phyloP scores from a whole-genome alignment of 192 early-diverging fungal species.

The Mortierella hygrophila region DNA sequence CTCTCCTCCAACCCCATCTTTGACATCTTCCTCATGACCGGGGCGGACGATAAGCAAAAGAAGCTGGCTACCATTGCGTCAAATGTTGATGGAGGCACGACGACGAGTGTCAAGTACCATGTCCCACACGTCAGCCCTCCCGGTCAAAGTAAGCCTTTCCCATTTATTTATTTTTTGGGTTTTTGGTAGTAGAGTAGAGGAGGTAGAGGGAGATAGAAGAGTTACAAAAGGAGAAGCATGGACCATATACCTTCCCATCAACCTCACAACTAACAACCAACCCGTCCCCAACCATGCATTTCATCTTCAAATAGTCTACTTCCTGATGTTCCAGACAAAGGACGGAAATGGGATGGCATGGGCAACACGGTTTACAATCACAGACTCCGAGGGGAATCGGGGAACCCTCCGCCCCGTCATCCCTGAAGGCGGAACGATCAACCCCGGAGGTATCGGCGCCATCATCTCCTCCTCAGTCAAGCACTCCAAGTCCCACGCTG shows the following conservation, averaged over 20 bases:
- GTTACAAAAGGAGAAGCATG: too few species aligned
- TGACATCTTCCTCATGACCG: slow-evolving; percentile 53
- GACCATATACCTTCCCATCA: too few species aligned
- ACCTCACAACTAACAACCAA: not conserved
- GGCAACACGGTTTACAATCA: slow-evolving; percentile 51
- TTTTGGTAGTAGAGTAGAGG: not conserved
- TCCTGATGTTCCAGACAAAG: slow-evolving; percentile 50
- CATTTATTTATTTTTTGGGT: not conserved
- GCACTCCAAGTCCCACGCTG: not conserved
- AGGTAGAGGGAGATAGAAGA: not conserved
- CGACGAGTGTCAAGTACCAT: slow-evolving; percentile 26
- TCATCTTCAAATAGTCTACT: slow-evolving; percentile 36
- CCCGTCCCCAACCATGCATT: not conserved
- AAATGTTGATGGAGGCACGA: slow-evolving; percentile 31
- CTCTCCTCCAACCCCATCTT: slow-evolving; percentile 32
- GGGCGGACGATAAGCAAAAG: slow-evolving; percentile 40
- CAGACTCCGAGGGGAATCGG: slow-evolving; percentile 26
- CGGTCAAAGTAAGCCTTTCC: slow-evolving; percentile 33
- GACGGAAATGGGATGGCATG: slow-evolving; percentile 28
- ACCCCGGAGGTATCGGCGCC: slow-evolving; percentile 35
- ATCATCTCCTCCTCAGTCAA: slow-evolving; percentile 13
- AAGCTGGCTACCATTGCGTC: slow-evolving; percentile 42
- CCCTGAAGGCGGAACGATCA: slow-evolving; percentile 35
- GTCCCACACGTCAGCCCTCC: slow-evolving; percentile 46
- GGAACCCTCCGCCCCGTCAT: slow-evolving; percentile 33